Conservation (phyloP, 805 yeast species). For the Wickerhamiella kurtzmanii region DNA sequence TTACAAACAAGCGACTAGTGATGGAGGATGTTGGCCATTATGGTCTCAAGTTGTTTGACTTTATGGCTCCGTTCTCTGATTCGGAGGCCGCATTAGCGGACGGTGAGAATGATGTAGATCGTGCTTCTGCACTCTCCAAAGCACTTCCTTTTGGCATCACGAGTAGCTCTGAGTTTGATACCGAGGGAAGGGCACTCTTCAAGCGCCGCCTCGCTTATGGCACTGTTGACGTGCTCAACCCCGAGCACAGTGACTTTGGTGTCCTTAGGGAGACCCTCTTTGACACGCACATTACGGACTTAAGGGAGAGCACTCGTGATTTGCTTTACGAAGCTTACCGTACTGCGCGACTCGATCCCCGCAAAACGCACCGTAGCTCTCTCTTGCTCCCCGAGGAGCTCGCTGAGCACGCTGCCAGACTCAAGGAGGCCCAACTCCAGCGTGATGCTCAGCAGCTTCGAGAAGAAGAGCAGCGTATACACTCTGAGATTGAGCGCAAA, state of each 20-base stretch:
- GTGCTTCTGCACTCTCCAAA: conserved; percentile 23
- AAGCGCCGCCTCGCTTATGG: conserved; percentile 90
- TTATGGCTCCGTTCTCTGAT: conserved; percentile 46
- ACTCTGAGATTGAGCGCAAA: conserved; percentile 28
- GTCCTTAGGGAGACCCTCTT: conserved; percentile 65
- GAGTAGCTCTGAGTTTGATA: conserved; percentile 54
- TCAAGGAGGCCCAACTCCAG: conserved; percentile 31
- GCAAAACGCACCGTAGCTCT: conserved; percentile 17
- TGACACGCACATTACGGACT: conserved; percentile 72
- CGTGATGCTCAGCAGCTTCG: conserved; percentile 29
- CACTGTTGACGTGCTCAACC: conserved; percentile 74
- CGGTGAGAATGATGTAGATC: conserved; percentile 31
- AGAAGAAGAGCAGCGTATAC: conserved; percentile 28
- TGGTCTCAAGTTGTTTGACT: conserved; percentile 59
- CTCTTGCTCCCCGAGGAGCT: conserved; percentile 28
- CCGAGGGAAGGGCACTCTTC: conserved; percentile 49
- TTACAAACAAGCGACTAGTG: conserved; percentile 39
- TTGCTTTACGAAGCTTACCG: conserved; percentile 60
- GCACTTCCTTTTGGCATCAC: conserved; percentile 65
- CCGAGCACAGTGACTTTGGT: conserved; percentile 72
- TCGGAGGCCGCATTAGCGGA: conserved; percentile 34
- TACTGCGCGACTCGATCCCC: conserved; percentile 18
- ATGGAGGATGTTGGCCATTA: conserved; percentile 44
- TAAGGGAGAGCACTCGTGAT: conserved; percentile 70
- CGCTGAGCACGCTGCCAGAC: conserved; percentile 27